These are phyloP conservation scores for Vigna reflexopilosa DNA, from an alignment of 306 rosid species.

Conservation along the genomic window DNA sequence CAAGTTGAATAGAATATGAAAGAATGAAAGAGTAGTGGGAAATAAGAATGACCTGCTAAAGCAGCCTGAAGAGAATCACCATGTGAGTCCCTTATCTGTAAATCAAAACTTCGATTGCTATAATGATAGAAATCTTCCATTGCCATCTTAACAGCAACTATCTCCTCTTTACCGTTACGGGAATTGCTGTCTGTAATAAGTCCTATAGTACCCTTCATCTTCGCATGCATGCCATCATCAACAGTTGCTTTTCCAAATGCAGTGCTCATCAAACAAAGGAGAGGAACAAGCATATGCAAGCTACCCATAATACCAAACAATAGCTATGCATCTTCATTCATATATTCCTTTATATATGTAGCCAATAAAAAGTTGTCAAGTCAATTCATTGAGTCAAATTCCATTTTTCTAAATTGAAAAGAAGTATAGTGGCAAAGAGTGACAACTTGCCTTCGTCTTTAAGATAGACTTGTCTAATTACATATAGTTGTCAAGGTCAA, in stretches of 20 bases:
- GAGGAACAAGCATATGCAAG: conserved; percentile 16
- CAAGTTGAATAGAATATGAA: no score
- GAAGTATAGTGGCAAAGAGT: not conserved
- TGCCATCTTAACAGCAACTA: conserved; percentile 61
- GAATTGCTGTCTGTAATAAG: conserved; percentile 48
- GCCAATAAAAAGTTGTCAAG: not conserved
- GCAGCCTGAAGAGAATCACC: conserved; percentile 37
- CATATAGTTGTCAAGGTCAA: no score
- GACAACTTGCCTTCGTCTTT: no score
- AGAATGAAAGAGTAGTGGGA: not conserved
- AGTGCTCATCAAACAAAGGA: conserved; percentile 12
- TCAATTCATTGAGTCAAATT: not conserved
- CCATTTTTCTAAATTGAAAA: not conserved
- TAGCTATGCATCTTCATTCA: not conserved
- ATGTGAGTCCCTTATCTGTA: conserved; percentile 41
- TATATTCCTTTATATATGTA: not conserved
- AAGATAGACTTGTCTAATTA: no score
- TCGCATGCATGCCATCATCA: not conserved
- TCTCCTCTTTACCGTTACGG: conserved; percentile 58
- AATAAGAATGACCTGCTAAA: conserved; percentile 48
- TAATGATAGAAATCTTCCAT: conserved; percentile 41
- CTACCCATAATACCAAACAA: conserved; percentile 7
- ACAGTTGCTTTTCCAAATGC: not conserved
- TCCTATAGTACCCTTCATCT: conserved; percentile 39
- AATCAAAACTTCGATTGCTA: conserved; percentile 38